A percentile compares a stretch with the other conserved stretches of the same genome.
Conservation (phyloP, 352 stramenopile genomes). For the Paralagenidium karlingii region DNA sequence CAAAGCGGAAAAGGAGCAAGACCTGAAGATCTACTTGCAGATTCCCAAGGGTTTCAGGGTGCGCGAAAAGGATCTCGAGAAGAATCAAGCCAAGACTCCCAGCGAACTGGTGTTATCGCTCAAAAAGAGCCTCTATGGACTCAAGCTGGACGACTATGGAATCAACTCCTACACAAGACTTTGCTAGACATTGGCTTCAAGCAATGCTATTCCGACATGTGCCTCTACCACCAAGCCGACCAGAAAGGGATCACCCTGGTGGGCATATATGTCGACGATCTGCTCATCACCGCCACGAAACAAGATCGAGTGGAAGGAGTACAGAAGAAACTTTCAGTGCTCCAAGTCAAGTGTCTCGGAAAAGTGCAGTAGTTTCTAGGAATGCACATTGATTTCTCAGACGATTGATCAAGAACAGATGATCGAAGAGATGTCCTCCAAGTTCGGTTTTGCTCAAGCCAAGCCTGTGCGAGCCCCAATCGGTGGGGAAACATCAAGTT, state of each 20-base stretch:
- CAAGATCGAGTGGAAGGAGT: too few species aligned
- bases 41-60: not conserved
- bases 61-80: not conserved
- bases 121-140: conserved; percentile 4
- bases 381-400: not conserved
- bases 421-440: not conserved
- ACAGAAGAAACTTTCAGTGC: too few species aligned
- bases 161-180: conserved; percentile 3
- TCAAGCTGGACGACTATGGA: conserved; percentile 3
- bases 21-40: conserved; percentile 3
- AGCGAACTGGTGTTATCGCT: not conserved
- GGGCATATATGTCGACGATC: not conserved
- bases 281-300: not conserved
- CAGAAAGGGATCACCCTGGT: not conserved
- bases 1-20: conserved; percentile 1
- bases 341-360: too few species aligned
- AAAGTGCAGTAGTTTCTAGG: conserved; percentile 1
- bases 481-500: not conserved
- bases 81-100: not conserved
- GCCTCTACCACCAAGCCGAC: not conserved
- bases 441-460: not conserved
- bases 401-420: conserved; percentile 1
- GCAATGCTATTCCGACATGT: not conserved
- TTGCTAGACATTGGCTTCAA: not conserved
- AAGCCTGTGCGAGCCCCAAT: not conserved